Conservation (phyloP, 2,329 filamentous ascomycete genomes). For the Fusarium succisae region DNA sequence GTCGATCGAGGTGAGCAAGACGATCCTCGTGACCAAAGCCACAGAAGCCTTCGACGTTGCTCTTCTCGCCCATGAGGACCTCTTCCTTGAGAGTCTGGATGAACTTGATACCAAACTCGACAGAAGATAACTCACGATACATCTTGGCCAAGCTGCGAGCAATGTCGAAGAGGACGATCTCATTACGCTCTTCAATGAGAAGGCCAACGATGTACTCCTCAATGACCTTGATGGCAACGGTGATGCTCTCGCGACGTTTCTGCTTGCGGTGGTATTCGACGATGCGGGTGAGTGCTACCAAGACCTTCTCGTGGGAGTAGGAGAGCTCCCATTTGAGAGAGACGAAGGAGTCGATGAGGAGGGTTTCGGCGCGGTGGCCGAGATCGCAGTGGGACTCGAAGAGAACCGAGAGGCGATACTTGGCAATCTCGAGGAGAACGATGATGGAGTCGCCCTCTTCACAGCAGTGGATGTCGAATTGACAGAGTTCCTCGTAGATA, state of each 20-base stretch:
- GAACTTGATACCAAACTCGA: conserved; percentile 1
- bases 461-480: neutral
- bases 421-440: neutral
- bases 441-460: neutral
- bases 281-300: neutral
- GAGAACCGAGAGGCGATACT: neutral
- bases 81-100: conserved; percentile 1
- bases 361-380: neutral
- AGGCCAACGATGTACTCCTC: neutral
- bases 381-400: neutral
- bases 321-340: neutral
- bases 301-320: neutral
- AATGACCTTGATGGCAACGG: neutral
- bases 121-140: neutral
- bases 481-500: neutral
- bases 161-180: neutral
- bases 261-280: conserved; percentile 5
- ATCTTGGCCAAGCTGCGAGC: neutral
- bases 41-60: neutral
- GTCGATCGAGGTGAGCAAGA: neutral
- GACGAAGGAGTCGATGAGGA: neutral
- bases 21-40: neutral
- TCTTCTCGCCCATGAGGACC: neutral
- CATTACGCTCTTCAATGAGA: neutral
- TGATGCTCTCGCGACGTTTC: neutral